These are phyloP conservation scores for Pilasporangium apinafurcum DNA, from an alignment of 352 stramenopile genomes.

Conservation along the genomic window DNA sequence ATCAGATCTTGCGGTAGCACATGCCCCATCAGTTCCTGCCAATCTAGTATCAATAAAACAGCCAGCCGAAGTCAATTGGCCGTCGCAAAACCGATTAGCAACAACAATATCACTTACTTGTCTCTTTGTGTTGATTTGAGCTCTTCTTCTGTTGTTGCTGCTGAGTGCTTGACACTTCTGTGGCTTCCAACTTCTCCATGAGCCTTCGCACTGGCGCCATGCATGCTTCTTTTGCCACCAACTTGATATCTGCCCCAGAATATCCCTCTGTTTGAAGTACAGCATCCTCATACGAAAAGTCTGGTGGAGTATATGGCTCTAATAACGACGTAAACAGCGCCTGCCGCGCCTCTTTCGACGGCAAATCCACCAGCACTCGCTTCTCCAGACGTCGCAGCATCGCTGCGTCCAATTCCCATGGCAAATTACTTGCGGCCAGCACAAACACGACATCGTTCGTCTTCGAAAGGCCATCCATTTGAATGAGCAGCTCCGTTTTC, in stretches of 20 bases:
- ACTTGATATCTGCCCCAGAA: constrained; percentile 79
- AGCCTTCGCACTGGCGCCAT: constrained; percentile 76
- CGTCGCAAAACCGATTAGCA: not conserved
- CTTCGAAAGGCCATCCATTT: constrained; percentile 83
- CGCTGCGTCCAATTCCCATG: constrained; percentile 72
- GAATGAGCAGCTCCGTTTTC: constrained; percentile 85
- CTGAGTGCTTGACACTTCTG: constrained; percentile 11
- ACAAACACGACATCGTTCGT: constrained; percentile 81
- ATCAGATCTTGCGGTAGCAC: constrained; percentile 50
- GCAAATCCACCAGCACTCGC: constrained; percentile 72
- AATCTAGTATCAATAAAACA: constrained; percentile 22
- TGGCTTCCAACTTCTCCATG: constrained; percentile 53
- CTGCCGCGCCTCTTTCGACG: constrained; percentile 44
- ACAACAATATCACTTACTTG: constrained; percentile 7
- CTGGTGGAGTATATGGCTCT: constrained; percentile 38
- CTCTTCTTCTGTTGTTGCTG: constrained; percentile 7
- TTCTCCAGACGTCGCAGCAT: constrained; percentile 84
- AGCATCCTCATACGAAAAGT: constrained; percentile 46
- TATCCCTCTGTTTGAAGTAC: constrained; percentile 62
- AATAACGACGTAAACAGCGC: constrained; percentile 59
- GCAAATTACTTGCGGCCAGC: constrained; percentile 73
- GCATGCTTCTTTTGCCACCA: constrained; percentile 80
- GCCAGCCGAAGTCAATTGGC: not conserved
- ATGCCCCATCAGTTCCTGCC: constrained; percentile 50
- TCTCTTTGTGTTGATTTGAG: constrained; percentile 10